Conservation (phyloP, 2,329 filamentous ascomycete species). For the Talaromyces funiculosus region DNA sequence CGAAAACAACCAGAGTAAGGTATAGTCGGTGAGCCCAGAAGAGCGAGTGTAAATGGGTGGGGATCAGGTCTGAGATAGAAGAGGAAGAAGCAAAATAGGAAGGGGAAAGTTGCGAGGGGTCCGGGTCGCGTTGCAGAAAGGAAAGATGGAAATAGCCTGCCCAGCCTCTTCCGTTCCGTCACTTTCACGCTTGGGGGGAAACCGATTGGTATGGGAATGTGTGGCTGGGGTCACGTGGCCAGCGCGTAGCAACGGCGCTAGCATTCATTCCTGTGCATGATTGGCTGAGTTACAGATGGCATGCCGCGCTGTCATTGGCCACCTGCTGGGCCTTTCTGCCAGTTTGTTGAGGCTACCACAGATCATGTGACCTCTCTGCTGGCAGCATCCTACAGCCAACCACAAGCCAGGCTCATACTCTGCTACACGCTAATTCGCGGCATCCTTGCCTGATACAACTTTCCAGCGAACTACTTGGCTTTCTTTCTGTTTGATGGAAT, state of each 20-base stretch:
- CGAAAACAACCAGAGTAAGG: neutral
- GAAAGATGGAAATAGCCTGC: slow-evolving; percentile 3
- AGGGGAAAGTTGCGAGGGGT: slow-evolving; percentile 14
- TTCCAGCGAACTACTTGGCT: neutral
- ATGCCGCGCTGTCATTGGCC: neutral
- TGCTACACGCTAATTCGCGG: neutral
- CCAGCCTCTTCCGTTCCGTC: slow-evolving; percentile 11
- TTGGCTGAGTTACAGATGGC: neutral
- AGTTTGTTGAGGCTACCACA: neutral
- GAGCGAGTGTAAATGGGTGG: slow-evolving; percentile 1
- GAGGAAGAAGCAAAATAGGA: slow-evolving; percentile 13
- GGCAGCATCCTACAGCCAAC: neutral
- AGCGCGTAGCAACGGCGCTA: neutral
- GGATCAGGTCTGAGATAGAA: slow-evolving; percentile 5
- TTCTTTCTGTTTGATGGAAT: neutral
- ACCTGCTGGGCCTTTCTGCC: neutral
- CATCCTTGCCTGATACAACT: neutral
- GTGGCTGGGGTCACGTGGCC: slow-evolving; percentile 32
- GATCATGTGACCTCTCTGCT: neutral
- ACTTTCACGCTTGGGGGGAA: too few relatives aligned
- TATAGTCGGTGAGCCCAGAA: neutral
- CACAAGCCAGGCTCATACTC: neutral
- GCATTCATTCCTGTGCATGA: neutral
- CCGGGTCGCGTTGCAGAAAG: slow-evolving; percentile 10
- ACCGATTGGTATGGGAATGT: slow-evolving; percentile 14